A percentile compares a stretch with the other conserved stretches of the same genome.
phyloP scores from a whole-genome alignment of 2,329 filamentous ascomycete species.

The Stylonectria norvegica region DNA sequence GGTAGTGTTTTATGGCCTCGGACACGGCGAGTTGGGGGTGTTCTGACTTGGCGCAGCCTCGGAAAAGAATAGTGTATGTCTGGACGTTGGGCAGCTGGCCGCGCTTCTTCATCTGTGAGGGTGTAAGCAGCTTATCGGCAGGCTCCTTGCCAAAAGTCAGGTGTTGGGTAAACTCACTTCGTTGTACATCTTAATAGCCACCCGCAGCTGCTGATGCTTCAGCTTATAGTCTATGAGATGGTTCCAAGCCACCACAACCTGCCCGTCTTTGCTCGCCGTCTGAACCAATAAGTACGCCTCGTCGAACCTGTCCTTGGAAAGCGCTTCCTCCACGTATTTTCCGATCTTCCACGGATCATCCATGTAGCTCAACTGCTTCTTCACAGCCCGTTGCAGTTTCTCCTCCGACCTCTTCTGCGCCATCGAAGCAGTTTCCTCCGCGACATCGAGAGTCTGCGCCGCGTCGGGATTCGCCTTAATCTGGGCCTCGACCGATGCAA shows the following conservation, averaged over 20 bases:
- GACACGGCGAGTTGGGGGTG: slow-evolving; percentile 58
- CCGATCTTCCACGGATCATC: slow-evolving; percentile 71
- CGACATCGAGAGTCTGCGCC: slow-evolving; percentile 19
- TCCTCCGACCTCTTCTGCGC: slow-evolving; percentile 21
- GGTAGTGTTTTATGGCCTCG: slow-evolving; percentile 73
- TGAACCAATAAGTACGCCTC: slow-evolving; percentile 68
- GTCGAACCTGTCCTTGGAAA: slow-evolving; percentile 58
- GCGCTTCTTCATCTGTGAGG: slow-evolving; percentile 84
- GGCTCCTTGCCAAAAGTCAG: not conserved
- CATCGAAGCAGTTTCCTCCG: slow-evolving; percentile 10
- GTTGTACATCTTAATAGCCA: slow-evolving; percentile 80
- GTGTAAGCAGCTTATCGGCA: slow-evolving; percentile 12
- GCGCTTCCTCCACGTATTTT: slow-evolving; percentile 58
- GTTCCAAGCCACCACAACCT: slow-evolving; percentile 82
- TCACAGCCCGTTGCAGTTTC: slow-evolving; percentile 37
- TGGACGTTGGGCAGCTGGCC: slow-evolving; percentile 73
- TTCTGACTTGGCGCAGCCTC: slow-evolving; percentile 63
- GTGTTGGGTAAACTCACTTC: slow-evolving; percentile 53
- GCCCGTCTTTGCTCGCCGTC: slow-evolving; percentile 60
- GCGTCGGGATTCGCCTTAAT: slow-evolving; percentile 15
- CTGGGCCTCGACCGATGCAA: slow-evolving; percentile 2
- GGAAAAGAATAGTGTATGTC: slow-evolving; percentile 81
- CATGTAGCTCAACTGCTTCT: slow-evolving; percentile 59
- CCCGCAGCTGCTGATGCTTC: slow-evolving; percentile 54
- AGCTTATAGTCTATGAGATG: slow-evolving; percentile 72